Evolutionary conservation across 1,139 yeast species (phyloP).

Genomic region (Magnusiomyces ingens): DNA sequence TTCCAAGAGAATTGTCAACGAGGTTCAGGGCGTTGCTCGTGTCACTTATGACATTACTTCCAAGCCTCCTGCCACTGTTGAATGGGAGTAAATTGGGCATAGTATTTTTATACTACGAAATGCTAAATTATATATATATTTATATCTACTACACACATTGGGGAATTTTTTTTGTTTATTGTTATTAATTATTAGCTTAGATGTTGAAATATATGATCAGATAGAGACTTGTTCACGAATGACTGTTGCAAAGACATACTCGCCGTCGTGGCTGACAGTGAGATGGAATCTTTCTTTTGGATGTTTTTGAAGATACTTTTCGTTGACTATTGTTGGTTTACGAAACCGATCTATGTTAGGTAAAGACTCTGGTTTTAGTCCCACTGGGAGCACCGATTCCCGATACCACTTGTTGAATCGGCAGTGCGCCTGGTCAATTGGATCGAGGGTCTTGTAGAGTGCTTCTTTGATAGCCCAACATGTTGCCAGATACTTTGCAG

Average conservation of each 20-base stretch:
- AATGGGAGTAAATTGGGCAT: conserved; percentile 69
- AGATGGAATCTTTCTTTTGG: conserved; percentile 45
- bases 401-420: conserved; percentile 60
- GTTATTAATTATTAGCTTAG: background rate
- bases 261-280: conserved; percentile 63
- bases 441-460: conserved; percentile 52
- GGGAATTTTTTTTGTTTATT: background rate
- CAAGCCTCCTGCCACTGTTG: conserved; percentile 99
- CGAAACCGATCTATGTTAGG: conserved; percentile 12
- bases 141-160: background rate
- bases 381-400: conserved; percentile 4
- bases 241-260: conserved; percentile 35
- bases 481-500: conserved; percentile 44
- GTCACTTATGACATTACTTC: conserved; percentile 98
- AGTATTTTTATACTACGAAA: background rate
- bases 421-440: conserved; percentile 44
- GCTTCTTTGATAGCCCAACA: conserved; percentile 79
- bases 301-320: conserved; percentile 14
- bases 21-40: conserved; percentile 97
- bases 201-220: background rate
- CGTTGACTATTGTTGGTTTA: conserved; percentile 37
- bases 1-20: conserved; percentile 94
- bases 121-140: background rate
- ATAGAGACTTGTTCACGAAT: conserved; percentile 17
- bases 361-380: conserved; percentile 18